Conservation (phyloP, 352 stramenopile species). For the Globisporangium spinosum region DNA sequence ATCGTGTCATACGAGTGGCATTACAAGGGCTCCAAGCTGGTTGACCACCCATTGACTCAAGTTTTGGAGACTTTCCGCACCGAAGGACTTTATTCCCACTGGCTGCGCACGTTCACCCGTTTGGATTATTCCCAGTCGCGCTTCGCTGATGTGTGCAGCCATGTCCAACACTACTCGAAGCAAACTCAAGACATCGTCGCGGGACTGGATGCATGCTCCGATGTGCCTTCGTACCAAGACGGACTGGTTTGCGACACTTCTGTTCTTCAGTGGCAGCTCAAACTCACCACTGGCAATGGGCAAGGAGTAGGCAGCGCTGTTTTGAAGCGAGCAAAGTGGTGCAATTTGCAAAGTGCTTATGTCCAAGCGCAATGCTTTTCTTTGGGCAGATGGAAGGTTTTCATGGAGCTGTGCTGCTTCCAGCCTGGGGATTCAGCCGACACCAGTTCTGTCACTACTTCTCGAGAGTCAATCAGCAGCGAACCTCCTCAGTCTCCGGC, state of each 20-base stretch:
- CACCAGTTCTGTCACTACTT: not conserved
- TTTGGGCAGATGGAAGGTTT: constrained; percentile 56
- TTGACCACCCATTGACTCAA: constrained; percentile 34
- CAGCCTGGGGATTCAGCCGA: constrained; percentile 22
- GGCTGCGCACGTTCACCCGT: constrained; percentile 59
- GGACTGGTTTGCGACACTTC: constrained; percentile 20
- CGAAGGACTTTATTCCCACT: constrained; percentile 65
- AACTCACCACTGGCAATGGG: not conserved
- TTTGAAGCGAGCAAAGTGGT: constrained; percentile 45
- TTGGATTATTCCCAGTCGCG: constrained; percentile 44
- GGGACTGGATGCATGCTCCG: constrained; percentile 14
- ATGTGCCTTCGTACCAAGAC: constrained; percentile 23
- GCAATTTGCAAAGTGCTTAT: constrained; percentile 50
- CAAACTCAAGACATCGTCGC: constrained; percentile 13
- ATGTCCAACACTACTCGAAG: constrained; percentile 21
- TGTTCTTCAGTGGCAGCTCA: constrained; percentile 27
- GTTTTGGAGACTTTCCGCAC: constrained; percentile 60
- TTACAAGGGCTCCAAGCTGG: constrained; percentile 28
- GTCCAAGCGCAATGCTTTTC: constrained; percentile 51
- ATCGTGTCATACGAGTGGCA: constrained; percentile 67
- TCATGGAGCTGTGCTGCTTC: constrained; percentile 69
- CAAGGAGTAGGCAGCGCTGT: constrained; percentile 8
- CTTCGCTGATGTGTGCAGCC: constrained; percentile 22
- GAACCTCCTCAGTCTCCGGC: constrained; percentile 8
- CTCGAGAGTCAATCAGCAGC: not conserved